phyloP scores from a whole-genome alignment of 1,284 basidiomycete species.

The Moesziomyces globuligerus region DNA sequence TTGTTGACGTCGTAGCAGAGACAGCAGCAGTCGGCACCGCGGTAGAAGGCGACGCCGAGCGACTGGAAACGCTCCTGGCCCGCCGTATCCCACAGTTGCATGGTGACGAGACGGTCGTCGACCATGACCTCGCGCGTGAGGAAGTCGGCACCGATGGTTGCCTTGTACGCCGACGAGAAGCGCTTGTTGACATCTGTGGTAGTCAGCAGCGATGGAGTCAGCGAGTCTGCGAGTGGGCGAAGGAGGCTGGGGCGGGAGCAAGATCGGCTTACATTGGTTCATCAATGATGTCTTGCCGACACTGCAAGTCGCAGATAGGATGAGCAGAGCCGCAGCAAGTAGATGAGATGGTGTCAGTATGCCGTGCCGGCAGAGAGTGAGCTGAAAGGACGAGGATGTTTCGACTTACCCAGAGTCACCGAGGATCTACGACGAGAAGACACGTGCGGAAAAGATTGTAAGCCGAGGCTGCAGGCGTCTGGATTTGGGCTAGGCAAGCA shows the following conservation, averaged over 20 bases:
- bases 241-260: not conserved
- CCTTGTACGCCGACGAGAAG: constrained; percentile 98
- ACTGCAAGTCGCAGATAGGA: constrained; percentile 63
- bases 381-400: not conserved
- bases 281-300: constrained; percentile 99
- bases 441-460: not conserved
- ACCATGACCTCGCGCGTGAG: constrained; percentile 99
- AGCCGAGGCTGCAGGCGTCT: not conserved
- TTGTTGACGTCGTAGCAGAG: constrained; percentile 96
- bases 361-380: not conserved
- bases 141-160: constrained; percentile 69
- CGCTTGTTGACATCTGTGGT: constrained; percentile 90
- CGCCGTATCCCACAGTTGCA: constrained; percentile 98
- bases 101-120: constrained; percentile 95
- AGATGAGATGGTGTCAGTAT: not conserved
- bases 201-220: not conserved
- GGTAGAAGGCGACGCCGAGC: constrained; percentile 97
- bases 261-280: constrained; percentile 89
- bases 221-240: not conserved
- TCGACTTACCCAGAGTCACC: constrained; percentile 60
- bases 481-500: not conserved
- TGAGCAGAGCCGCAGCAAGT: not conserved
- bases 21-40: constrained; percentile 98
- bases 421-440: constrained; percentile 38
- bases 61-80: constrained; percentile 99